phyloP scores from a whole-genome alignment of 495 filamentous ascomycete species.

The Amphirosellinia nigrospora region DNA sequence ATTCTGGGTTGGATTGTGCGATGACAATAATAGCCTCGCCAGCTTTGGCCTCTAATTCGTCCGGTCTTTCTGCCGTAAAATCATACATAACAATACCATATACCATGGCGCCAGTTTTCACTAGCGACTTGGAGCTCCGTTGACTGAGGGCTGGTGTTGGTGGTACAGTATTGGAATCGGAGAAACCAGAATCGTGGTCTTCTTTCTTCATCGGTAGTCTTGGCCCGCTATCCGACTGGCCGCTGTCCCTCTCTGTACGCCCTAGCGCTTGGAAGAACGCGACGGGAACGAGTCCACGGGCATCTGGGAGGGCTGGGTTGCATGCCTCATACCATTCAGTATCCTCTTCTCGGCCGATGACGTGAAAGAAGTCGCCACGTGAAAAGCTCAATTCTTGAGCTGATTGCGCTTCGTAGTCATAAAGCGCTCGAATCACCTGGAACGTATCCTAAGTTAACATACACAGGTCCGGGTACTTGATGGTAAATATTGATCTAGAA shows the following conservation, averaged over 20 bases:
- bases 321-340: constrained; percentile 97
- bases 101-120: constrained; percentile 83
- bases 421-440: constrained; percentile 95
- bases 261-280: constrained; percentile 90
- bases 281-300: constrained; percentile 90
- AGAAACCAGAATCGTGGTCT: constrained; percentile 44
- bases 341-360: constrained; percentile 95
- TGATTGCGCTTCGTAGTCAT: constrained; percentile 82
- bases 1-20: constrained; percentile 98
- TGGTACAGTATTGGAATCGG: constrained; percentile 54
- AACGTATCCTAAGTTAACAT: constrained; percentile 17
- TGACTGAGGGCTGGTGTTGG: constrained; percentile 53
- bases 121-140: constrained; percentile 58
- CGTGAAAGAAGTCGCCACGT: constrained; percentile 97
- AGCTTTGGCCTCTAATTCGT: constrained; percentile 92
- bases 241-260: constrained; percentile 87
- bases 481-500: constrained; percentile 15
- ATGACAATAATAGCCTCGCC: constrained; percentile 98
- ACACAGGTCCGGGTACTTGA: not conserved
- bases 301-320: constrained; percentile 88
- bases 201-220: constrained; percentile 58
- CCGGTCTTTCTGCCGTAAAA: constrained; percentile 91
- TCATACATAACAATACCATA: constrained; percentile 98
- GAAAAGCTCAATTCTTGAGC: constrained; percentile 86
- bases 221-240: constrained; percentile 70